phyloP scores from a whole-genome alignment of 345 rosid genomes.

The Bruguiera gymnorhiza region DNA sequence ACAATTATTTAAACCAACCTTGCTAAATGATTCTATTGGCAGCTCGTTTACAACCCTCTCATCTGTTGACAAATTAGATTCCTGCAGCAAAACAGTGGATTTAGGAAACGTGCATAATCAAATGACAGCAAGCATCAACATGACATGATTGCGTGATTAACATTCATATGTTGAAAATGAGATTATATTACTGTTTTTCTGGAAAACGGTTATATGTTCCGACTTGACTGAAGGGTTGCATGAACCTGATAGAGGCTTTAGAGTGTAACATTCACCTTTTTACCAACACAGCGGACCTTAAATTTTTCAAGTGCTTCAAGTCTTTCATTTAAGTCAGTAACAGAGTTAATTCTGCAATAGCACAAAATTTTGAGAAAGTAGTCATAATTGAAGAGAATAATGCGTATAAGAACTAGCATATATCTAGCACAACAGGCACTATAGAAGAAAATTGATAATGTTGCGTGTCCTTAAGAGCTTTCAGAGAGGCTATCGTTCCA shows the following conservation, averaged over 20 bases:
- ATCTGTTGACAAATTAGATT: conserved; percentile 17
- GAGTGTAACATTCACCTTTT: conserved; percentile 28
- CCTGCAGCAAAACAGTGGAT: conserved; percentile 23
- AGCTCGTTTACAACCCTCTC: conserved; percentile 24
- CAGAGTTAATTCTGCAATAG: conserved; percentile 29
- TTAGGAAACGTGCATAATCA: not conserved
- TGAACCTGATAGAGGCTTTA: too few relatives aligned
- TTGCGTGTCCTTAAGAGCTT: not conserved
- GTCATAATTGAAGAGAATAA: not conserved
- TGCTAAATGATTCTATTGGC: conserved; percentile 32
- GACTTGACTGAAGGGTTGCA: not conserved
- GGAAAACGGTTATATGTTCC: conserved; percentile 7
- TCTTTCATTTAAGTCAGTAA: conserved; percentile 26
- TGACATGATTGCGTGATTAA: not conserved
- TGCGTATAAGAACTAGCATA: not conserved
- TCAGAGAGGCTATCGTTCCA: not conserved
- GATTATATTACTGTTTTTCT: conserved; percentile 16
- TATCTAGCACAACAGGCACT: not conserved
- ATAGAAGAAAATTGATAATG: not conserved
- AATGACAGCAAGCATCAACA: not conserved
- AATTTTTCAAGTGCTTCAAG: conserved; percentile 20
- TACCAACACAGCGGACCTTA: conserved; percentile 25
- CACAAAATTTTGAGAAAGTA: conserved; percentile 6
- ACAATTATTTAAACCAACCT: conserved; percentile 21
- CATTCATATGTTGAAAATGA: not conserved